Evolutionary conservation across 2,329 filamentous ascomycete genomes (phyloP), one percentile per base, ranked within the genome.

Genomic region (Cladosporium sp.): DNA sequence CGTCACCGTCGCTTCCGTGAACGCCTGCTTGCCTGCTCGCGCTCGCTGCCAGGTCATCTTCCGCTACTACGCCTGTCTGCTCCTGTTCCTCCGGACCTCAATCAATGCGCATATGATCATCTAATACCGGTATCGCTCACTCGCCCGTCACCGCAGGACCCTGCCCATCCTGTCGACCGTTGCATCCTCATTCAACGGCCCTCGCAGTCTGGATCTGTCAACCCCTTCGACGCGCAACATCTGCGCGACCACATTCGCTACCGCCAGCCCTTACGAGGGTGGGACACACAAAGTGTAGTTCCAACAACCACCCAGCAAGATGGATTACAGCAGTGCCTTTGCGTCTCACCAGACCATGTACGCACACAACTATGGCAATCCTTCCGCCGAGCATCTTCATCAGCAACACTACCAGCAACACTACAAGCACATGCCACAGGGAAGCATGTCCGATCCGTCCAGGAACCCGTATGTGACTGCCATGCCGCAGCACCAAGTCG

Each of bases 401-500:
- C 60, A 62, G 48, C 59, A 63, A 32, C 49, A 63, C 14, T 51
- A 61, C n/a, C 60, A 63, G 49, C 60, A 63, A 34, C 60, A 63
- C 25, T 63, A 63, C 60, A 56, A 53, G 21, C 56, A 39, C 56
- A 53, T 63, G 30, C 43, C 58, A 21, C 58, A 61, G 13, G 18
- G 46, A 39, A n/a, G 68, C 30, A 61, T 70, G 18, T 30, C 49
- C 13, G 69, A 70, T 18, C 62, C 58, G 54, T 32, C 46, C 49
- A 57, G 66, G 30, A 53, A 61, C n/a, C 65, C 62, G 34, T 72
- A 65, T 63, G 32, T 49, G 39, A 67, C 57, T 23, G 49, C 60
- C 32, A 34, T 56, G 7, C 59, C 39, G 67, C 68, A 67, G 39
- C 68, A 69, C 67, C 74, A 75, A 26, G 67, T 75, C 65, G 66